Conservation (phyloP, 176 grass and related monocot species). For the Cenchrus fungigraminus region DNA sequence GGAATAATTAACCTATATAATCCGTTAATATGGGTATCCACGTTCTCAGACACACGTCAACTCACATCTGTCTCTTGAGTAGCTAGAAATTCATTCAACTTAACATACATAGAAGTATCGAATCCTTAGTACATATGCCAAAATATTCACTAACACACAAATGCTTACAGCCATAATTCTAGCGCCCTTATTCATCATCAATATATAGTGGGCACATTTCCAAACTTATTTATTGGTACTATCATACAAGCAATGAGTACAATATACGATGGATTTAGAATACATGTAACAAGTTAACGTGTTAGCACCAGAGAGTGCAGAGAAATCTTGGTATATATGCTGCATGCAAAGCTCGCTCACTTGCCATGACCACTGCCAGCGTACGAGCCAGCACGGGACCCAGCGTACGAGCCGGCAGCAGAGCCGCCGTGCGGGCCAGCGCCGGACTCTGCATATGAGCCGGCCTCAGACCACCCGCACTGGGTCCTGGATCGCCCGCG, state of each 20-base stretch:
- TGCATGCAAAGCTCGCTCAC: constrained; percentile 13
- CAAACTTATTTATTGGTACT: neutral
- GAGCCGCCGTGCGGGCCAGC: neutral
- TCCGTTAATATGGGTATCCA: no score
- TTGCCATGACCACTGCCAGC: constrained; percentile 52
- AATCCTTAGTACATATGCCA: no score
- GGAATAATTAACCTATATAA: no score
- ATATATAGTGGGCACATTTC: neutral
- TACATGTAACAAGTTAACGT: neutral
- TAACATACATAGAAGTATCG: no score
- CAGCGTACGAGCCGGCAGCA: constrained; percentile 32
- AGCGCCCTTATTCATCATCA: neutral
- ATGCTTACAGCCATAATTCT: neutral
- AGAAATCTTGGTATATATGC: neutral
- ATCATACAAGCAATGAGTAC: neutral
- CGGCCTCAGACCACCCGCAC: neutral
- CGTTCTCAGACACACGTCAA: no score
- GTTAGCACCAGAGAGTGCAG: neutral
- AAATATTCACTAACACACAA: no score
- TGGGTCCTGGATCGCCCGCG: no score
- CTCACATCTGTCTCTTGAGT: no score
- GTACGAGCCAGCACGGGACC: constrained; percentile 41
- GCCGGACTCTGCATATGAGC: constrained; percentile 19
- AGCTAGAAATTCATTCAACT: no score
- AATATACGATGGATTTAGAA: neutral